These are phyloP conservation scores for Kitagawia praeruptora DNA, from an alignment of 129 eudicot species.

Conservation along the genomic window DNA sequence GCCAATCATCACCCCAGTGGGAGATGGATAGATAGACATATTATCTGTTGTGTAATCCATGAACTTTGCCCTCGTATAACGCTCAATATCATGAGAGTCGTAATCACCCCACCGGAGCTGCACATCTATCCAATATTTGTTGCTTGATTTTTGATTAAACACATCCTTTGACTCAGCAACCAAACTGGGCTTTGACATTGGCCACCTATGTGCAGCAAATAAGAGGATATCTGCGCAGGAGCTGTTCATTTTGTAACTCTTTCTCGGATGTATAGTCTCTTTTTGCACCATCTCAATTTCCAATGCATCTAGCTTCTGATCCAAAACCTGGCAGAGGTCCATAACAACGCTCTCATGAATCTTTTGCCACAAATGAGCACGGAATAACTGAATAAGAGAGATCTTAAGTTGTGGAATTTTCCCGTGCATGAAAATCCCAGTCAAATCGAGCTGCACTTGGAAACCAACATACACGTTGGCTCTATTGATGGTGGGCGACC, in stretches of 20 bases:
- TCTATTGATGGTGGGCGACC: slow-evolving; percentile 98
- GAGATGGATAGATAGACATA: slow-evolving; percentile 98
- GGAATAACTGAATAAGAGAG: slow-evolving; percentile 90
- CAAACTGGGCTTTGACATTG: slow-evolving; percentile 97
- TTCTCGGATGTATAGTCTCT: slow-evolving; percentile 96
- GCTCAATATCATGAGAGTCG: slow-evolving; percentile 96
- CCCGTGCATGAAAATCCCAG: slow-evolving; percentile 98
- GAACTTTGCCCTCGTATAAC: slow-evolving; percentile 89
- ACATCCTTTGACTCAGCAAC: slow-evolving; percentile 97
- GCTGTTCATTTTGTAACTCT: slow-evolving; percentile 99
- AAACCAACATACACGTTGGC: slow-evolving; percentile 98
- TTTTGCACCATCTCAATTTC: slow-evolving; percentile 98
- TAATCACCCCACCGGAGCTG: slow-evolving; percentile 99
- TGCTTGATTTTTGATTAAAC: slow-evolving; percentile 95
- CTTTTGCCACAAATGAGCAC: slow-evolving; percentile 99
- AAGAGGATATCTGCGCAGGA: slow-evolving; percentile 93
- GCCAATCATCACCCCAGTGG: slow-evolving; percentile 88
- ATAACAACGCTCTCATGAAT: slow-evolving; percentile 97
- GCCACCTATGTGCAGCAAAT: slow-evolving; percentile 99
- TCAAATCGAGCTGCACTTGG: slow-evolving; percentile 97
- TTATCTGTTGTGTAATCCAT: slow-evolving; percentile 97
- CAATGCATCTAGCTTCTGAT: slow-evolving; percentile 90
- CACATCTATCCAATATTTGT: slow-evolving; percentile 97
- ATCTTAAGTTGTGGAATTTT: slow-evolving; percentile 91
- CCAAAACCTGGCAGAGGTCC: slow-evolving; percentile 99